Evolutionary conservation across 192 early-diverging fungal species (phyloP).

Genomic region (Backusella mclennaniae): DNA sequence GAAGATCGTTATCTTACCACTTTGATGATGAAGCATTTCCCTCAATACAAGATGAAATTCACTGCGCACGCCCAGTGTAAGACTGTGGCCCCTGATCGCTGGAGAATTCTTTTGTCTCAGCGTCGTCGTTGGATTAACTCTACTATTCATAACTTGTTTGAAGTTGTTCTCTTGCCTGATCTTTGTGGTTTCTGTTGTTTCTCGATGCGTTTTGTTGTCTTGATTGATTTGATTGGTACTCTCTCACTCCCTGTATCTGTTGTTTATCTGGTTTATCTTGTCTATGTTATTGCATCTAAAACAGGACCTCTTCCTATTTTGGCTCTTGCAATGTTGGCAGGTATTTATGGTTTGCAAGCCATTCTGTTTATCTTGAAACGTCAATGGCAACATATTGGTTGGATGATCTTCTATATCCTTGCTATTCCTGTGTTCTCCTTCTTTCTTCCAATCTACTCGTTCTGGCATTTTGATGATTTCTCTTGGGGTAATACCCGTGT

Average conservation of each 20-base stretch:
- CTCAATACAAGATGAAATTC: conserved; percentile 93
- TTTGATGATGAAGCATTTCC: conserved; percentile 96
- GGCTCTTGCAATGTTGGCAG: conserved; percentile 82
- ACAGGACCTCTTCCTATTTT: conserved; percentile 70
- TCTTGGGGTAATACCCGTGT: conserved; percentile 97
- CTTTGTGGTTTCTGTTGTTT: conserved; percentile 98
- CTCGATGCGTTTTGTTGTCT: conserved; percentile 95
- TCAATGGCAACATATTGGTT: conserved; percentile 76
- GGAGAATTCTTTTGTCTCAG: conserved; percentile 92
- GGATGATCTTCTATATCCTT: conserved; percentile 87
- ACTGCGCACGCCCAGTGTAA: conserved; percentile 89
- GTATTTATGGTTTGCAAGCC: conserved; percentile 87
- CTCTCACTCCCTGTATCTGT: conserved; percentile 91
- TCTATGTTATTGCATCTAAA: conserved; percentile 61
- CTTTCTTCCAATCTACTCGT: conserved; percentile 90
- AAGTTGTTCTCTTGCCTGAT: conserved; percentile 89
- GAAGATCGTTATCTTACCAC: conserved; percentile 99
- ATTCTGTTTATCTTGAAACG: conserved; percentile 73
- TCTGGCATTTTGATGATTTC: conserved; percentile 99
- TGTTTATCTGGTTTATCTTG: conserved; percentile 83
- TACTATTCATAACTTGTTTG: conserved; percentile 97
- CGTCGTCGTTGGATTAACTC: conserved; percentile 99
- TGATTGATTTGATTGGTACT: conserved; percentile 92
- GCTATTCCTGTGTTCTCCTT: conserved; percentile 92
- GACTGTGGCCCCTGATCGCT: conserved; percentile 93